Percentiles rank a stretch among this genome's conserved stretches.
phyloP scores from a whole-genome alignment of 192 early-diverging fungal genomes.

The Rhizophagus prolifer region DNA sequence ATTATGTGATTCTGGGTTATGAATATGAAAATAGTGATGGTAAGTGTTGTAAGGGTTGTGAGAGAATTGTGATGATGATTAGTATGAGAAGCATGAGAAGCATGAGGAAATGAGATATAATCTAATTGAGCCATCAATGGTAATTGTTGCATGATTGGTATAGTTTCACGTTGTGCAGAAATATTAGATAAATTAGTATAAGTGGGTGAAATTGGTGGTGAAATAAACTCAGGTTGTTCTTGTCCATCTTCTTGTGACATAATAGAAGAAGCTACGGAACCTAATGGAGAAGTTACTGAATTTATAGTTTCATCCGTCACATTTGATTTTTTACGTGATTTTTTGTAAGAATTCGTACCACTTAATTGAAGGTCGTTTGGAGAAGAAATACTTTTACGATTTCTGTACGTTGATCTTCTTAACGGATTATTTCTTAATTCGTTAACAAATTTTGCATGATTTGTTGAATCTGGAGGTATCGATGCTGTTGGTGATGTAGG shows the following conservation, averaged over 20 bases:
- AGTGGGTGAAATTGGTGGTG: not conserved
- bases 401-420: not conserved
- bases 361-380: not conserved
- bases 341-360: not conserved
- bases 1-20: not conserved
- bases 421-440: not conserved
- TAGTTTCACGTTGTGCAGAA: not conserved
- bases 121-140: not conserved
- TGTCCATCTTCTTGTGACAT: not conserved
- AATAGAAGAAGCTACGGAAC: not conserved
- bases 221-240: not conserved
- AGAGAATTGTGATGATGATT: not conserved
- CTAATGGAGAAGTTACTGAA: not conserved
- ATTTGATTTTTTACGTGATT: not conserved
- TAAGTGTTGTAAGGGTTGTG: no score
- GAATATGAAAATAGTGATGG: no score
- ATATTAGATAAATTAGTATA: not conserved
- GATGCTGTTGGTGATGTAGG: not conserved
- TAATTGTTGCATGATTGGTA: not conserved
- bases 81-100: not conserved
- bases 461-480: not conserved
- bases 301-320: not conserved
- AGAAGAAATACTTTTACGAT: not conserved
- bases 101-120: not conserved
- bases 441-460: no score